phyloP scores from a whole-genome alignment of 768 basidiomycete species.

The Scleroderma bovista region DNA sequence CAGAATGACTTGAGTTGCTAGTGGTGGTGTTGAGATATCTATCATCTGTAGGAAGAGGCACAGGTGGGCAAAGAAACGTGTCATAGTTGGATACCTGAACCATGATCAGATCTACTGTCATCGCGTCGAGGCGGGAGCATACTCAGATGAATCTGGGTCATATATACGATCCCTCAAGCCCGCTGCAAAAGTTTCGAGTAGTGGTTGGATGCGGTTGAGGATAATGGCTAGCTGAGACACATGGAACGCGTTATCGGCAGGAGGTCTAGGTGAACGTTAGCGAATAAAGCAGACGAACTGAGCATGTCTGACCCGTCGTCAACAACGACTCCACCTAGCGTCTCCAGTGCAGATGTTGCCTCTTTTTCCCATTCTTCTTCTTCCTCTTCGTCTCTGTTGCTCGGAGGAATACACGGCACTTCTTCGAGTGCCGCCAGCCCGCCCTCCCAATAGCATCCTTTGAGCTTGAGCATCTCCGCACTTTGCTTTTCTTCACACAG shows the following conservation, averaged over 20 bases:
- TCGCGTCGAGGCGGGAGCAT: conserved; percentile 17
- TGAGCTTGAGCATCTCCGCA: conserved; percentile 55
- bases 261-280: conserved; percentile 34
- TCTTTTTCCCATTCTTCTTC: conserved; percentile 65
- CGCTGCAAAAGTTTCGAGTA: conserved; percentile 65
- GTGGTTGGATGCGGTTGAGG: conserved; percentile 55
- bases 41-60: conserved; percentile 86
- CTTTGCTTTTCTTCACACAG: conserved; percentile 79
- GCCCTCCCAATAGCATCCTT: conserved; percentile 77
- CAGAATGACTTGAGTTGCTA: conserved; percentile 74
- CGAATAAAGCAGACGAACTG: not conserved
- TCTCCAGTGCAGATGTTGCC: conserved; percentile 50
- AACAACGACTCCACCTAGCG: conserved; percentile 51
- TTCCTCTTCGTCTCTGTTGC: conserved; percentile 31
- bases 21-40: conserved; percentile 63
- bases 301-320: conserved; percentile 53
- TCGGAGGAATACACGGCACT: conserved; percentile 23
- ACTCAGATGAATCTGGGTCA: conserved; percentile 50
- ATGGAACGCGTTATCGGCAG: conserved; percentile 73
- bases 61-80: conserved; percentile 90
- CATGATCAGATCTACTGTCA: conserved; percentile 1
- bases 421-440: conserved; percentile 45
- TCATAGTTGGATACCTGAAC: conserved; percentile 60
- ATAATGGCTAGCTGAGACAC: conserved; percentile 79
- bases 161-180: conserved; percentile 51